These are phyloP conservation scores for Ascochyta pisi DNA, from an alignment of 2,329 filamentous ascomycete species.

Conservation along the genomic window DNA sequence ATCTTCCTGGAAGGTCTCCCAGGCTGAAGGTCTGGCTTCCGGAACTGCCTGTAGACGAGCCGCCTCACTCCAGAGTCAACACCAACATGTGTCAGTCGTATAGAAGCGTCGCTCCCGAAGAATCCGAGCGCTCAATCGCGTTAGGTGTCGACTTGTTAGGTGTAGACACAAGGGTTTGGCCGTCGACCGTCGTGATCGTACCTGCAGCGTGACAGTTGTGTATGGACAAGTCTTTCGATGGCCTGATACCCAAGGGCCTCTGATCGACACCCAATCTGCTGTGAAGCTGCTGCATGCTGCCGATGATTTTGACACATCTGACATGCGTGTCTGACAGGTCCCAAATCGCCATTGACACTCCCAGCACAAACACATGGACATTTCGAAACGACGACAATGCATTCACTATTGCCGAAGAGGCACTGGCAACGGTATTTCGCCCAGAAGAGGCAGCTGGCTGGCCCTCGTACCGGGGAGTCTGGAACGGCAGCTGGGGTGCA, in stretches of 20 bases:
- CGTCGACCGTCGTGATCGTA: slow-evolving; percentile 7
- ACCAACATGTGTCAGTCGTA: slow-evolving; percentile 9
- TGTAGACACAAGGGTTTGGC: slow-evolving; percentile 4
- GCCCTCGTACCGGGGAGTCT: slow-evolving; percentile 31
- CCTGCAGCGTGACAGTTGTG: slow-evolving; percentile 21
- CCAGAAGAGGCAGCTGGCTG: slow-evolving; percentile 40
- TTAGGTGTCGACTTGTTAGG: slow-evolving; percentile 1
- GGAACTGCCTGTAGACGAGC: slow-evolving; percentile 4
- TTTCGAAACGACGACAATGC: slow-evolving; percentile 38
- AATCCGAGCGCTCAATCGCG: slow-evolving; percentile 3
- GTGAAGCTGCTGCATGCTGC: slow-evolving; percentile 17
- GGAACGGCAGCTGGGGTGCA: slow-evolving; percentile 31
- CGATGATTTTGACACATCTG: slow-evolving; percentile 24
- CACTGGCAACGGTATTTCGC: slow-evolving; percentile 29
- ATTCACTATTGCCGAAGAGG: slow-evolving; percentile 30
- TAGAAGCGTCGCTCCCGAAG: slow-evolving; percentile 9
- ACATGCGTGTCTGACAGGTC: slow-evolving; percentile 21
- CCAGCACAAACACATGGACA: slow-evolving; percentile 13
- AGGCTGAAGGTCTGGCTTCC: slow-evolving; percentile 29
- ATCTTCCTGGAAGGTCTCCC: slow-evolving; percentile 33
- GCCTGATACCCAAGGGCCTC: slow-evolving; percentile 11
- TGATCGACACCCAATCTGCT: slow-evolving; percentile 16
- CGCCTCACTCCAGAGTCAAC: slow-evolving; percentile 10
- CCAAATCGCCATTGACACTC: slow-evolving; percentile 11
- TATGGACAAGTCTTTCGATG: slow-evolving; percentile 3